Conservation (phyloP, 2,329 filamentous ascomycete genomes). For the Sarocladium oryzae region DNA sequence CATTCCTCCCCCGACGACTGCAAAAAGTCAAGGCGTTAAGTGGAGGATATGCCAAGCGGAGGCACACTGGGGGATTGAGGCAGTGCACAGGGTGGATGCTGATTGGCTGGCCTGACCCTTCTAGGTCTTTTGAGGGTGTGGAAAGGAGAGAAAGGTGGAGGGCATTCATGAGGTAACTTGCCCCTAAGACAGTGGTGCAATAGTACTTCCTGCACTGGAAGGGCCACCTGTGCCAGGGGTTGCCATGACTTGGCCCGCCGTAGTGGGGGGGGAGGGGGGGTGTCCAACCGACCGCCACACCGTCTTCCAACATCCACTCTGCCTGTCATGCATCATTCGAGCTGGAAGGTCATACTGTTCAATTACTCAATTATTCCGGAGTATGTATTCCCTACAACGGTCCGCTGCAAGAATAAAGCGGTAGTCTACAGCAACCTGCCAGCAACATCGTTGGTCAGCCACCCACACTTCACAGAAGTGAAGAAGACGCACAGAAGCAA, state of each 20-base stretch:
- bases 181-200: background rate
- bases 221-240: background rate
- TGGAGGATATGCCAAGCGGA: background rate
- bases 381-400: no score
- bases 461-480: background rate
- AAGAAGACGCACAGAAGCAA: conserved; percentile 6
- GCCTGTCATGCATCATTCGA: no score
- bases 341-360: no score
- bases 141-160: background rate
- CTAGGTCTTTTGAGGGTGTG: background rate
- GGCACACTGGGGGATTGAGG: background rate
- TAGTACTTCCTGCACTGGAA: background rate
- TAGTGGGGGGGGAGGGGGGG: background rate
- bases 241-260: background rate
- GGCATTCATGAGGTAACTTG: background rate
- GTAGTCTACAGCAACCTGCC: background rate
- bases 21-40: background rate
- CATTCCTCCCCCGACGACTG: background rate
- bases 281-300: background rate
- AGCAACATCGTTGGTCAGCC: background rate
- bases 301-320: no score
- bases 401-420: no score
- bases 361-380: no score
- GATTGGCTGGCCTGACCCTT: background rate
- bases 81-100: background rate